Evolutionary conservation across 2,329 filamentous ascomycete genomes (phyloP).

Genomic region (Ophiosphaerella herpotricha): DNA sequence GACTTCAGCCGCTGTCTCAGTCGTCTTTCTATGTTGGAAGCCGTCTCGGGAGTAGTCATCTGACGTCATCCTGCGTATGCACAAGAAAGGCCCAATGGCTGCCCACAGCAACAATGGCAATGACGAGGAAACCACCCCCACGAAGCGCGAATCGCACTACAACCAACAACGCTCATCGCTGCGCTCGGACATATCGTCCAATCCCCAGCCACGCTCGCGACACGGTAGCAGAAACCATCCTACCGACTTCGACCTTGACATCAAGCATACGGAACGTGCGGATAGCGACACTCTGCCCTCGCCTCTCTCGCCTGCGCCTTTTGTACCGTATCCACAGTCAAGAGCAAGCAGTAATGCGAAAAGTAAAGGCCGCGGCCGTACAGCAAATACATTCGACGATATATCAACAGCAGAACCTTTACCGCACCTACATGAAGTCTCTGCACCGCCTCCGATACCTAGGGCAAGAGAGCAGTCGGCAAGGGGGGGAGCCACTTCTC

Average conservation of each 20-base stretch:
- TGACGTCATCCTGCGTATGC: too few relatives aligned
- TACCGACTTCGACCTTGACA: conserved; percentile 24
- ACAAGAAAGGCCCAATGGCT: conserved; percentile 4
- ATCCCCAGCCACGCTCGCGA: conserved; percentile 15
- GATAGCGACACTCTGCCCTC: conserved; percentile 13
- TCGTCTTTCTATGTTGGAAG: too few relatives aligned
- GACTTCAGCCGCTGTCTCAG: too few relatives aligned
- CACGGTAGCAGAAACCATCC: conserved; percentile 15
- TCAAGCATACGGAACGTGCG: conserved; percentile 12
- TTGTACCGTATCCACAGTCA: conserved; percentile 14
- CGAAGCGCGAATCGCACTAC: conserved; percentile 37
- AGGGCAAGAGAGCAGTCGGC: too few relatives aligned
- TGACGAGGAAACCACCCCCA: conserved; percentile 18
- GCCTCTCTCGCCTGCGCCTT: conserved; percentile 20
- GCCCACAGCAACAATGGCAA: conserved; percentile 25
- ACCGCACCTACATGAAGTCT: conserved; percentile 11
- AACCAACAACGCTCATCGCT: conserved; percentile 44
- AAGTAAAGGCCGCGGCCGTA: conserved; percentile 1
- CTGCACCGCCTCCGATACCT: conserved; percentile 9
- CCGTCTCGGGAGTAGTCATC: too few relatives aligned
- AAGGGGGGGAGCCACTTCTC: too few relatives aligned
- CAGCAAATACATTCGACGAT: conserved; percentile 8
- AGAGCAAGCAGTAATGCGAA: conserved; percentile 2
- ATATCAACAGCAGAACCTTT: conserved; percentile 7
- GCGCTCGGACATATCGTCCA: conserved; percentile 19